Evolutionary conservation across 78 protist species (phyloP).

Genomic region (Isochrysis galbana): DNA sequence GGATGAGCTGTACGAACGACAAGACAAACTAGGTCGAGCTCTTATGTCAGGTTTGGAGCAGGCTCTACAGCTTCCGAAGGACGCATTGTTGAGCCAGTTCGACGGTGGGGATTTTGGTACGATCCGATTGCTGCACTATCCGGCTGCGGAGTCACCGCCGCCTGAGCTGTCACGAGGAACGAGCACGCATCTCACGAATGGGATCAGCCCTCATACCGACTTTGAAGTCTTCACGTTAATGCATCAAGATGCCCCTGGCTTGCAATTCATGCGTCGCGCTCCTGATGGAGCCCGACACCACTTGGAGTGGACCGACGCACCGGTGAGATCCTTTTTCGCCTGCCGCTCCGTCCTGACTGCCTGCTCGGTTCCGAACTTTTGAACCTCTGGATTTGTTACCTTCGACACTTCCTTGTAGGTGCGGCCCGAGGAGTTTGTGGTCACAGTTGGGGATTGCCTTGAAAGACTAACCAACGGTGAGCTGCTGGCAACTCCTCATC

Average conservation of each 20-base stretch:
- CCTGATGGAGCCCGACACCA: not conserved
- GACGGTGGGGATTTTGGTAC: not conserved
- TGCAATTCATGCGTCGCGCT: not conserved
- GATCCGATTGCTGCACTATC: conserved; percentile 10
- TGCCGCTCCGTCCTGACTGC: no score
- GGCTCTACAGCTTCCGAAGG: not conserved
- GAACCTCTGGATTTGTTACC: not conserved
- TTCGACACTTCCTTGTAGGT: not conserved
- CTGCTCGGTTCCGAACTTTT: no score
- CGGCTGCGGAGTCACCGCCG: not conserved
- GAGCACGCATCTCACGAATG: not conserved
- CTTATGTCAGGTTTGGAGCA: not conserved
- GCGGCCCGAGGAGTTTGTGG: conserved; percentile 11
- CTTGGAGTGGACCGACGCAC: not conserved
- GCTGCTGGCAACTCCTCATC: not conserved
- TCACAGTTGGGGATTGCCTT: conserved; percentile 3
- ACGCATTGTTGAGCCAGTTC: not conserved
- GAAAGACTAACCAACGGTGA: conserved; percentile 9
- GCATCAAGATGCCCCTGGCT: conserved; percentile 28
- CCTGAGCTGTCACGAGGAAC: not conserved
- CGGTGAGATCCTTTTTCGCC: no score
- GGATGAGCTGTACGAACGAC: no score
- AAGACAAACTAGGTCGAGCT: not conserved
- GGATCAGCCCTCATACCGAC: conserved; percentile 17
- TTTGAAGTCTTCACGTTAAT: conserved; percentile 32